These are phyloP conservation scores for Ramalina peruviana DNA, from an alignment of 495 filamentous ascomycete genomes.

Conservation along the genomic window DNA sequence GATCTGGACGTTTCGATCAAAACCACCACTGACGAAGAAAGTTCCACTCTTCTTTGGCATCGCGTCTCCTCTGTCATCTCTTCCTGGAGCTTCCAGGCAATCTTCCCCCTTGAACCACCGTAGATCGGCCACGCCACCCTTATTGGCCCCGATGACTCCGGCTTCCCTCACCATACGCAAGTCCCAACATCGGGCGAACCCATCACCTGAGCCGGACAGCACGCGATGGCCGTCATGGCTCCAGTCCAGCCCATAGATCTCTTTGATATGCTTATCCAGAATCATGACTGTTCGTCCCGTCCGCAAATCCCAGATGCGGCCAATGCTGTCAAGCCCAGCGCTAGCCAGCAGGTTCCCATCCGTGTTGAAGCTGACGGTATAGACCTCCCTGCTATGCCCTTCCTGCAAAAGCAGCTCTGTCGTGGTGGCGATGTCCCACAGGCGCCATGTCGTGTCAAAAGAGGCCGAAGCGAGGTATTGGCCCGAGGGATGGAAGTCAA, in stretches of 20 bases:
- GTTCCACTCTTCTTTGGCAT: slow-evolving; percentile 32
- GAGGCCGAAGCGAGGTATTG: slow-evolving; percentile 84
- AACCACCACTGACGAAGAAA: slow-evolving; percentile 80
- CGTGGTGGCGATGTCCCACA: slow-evolving; percentile 85
- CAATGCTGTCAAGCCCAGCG: slow-evolving; percentile 85
- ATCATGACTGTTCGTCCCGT: slow-evolving; percentile 94
- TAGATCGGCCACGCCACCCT: slow-evolving; percentile 80
- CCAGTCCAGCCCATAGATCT: slow-evolving; percentile 90
- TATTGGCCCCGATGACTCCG: slow-evolving; percentile 81
- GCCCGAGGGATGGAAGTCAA: slow-evolving; percentile 91
- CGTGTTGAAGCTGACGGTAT: slow-evolving; percentile 71
- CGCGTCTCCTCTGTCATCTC: slow-evolving; percentile 46
- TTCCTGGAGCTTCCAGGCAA: slow-evolving; percentile 32
- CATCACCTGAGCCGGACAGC: slow-evolving; percentile 80
- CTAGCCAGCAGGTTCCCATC: slow-evolving; percentile 85
- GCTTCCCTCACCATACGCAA: slow-evolving; percentile 71
- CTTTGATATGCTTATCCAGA: slow-evolving; percentile 82
- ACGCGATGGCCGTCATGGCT: slow-evolving; percentile 78
- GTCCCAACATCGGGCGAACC: slow-evolving; percentile 97
- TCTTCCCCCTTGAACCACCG: slow-evolving; percentile 85
- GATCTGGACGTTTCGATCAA: slow-evolving; percentile 90
- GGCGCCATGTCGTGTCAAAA: slow-evolving; percentile 89
- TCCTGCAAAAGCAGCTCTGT: slow-evolving; percentile 83
- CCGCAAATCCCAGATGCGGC: slow-evolving; percentile 91
- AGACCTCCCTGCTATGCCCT: slow-evolving; percentile 87